These are phyloP conservation scores for Epichloe amarillans DNA, from an alignment of 2,329 filamentous ascomycete genomes.

Conservation along the genomic window DNA sequence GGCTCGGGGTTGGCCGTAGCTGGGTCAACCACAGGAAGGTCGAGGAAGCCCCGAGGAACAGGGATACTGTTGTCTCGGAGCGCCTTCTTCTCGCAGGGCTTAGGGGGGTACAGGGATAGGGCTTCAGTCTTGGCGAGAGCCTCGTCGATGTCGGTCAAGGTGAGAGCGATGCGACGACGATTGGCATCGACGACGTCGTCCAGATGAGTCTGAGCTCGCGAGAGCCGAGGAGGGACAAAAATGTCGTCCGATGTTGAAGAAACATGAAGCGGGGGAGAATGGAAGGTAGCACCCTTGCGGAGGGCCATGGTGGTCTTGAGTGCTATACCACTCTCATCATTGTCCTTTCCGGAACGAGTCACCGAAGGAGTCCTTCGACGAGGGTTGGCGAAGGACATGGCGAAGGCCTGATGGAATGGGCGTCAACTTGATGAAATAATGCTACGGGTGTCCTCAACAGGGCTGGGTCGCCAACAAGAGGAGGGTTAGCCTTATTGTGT, in stretches of 20 bases:
- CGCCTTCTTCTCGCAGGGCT: slow-evolving; percentile 14
- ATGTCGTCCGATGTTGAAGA: slow-evolving; percentile 22
- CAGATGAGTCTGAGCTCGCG: slow-evolving; percentile 54
- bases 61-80: slow-evolving; percentile 45
- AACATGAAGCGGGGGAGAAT: slow-evolving; percentile 36
- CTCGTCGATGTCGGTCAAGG: slow-evolving; percentile 52
- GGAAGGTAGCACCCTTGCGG: slow-evolving; percentile 58
- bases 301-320: slow-evolving; percentile 33
- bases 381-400: slow-evolving; percentile 36
- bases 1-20: slow-evolving; percentile 29
- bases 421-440: neutral
- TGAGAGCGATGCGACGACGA: slow-evolving; percentile 53
- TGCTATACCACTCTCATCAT: slow-evolving; percentile 20
- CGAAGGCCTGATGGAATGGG: slow-evolving; percentile 7
- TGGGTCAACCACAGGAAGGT: slow-evolving; percentile 39
- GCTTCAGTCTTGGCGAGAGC: slow-evolving; percentile 36
- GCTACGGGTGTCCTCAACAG: slow-evolving; percentile 1
- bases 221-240: slow-evolving; percentile 41
- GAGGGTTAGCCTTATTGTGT: neutral
- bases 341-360: slow-evolving; percentile 23
- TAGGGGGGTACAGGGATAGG: slow-evolving; percentile 24
- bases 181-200: slow-evolving; percentile 61
- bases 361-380: slow-evolving; percentile 32
- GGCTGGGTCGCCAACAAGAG: neutral
- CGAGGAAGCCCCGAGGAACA: slow-evolving; percentile 45